Evolutionary conservation across 257 asterid genomes (phyloP).

Genomic region (Scutellaria baicalensis): DNA sequence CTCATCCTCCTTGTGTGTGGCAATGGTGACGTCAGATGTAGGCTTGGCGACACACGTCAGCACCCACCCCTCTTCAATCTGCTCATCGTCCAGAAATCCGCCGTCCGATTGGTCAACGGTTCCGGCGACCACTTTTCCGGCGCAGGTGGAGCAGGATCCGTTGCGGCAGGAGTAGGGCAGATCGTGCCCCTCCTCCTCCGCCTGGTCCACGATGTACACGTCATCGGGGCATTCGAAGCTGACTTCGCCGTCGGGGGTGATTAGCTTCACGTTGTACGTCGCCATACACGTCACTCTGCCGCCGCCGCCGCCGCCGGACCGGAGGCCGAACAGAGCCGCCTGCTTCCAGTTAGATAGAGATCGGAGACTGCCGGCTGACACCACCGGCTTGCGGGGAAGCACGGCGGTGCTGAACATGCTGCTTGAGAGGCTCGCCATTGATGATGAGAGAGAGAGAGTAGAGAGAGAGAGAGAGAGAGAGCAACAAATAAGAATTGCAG

Average conservation of each 20-base stretch:
- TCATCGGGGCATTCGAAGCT: conserved; percentile 42
- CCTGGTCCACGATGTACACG: conserved; percentile 53
- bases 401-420: conserved; percentile 51
- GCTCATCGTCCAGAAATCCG: conserved; percentile 73
- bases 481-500: neutral
- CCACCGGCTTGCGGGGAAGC: conserved; percentile 39
- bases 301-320: conserved; percentile 16
- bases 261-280: conserved; percentile 51
- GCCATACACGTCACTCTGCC: conserved; percentile 61
- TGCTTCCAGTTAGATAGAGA: conserved; percentile 30
- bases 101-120: conserved; percentile 65
- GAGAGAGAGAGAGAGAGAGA: neutral
- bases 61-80: conserved; percentile 46
- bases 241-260: conserved; percentile 41
- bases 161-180: conserved; percentile 89
- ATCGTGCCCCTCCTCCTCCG: conserved; percentile 60
- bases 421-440: conserved; percentile 54
- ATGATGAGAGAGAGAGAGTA: neutral
- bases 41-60: conserved; percentile 76
- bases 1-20: conserved; percentile 74
- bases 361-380: conserved; percentile 23
- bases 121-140: conserved; percentile 52
- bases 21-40: conserved; percentile 38
- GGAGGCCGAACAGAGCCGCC: conserved; percentile 27
- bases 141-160: conserved; percentile 87